phyloP scores from a whole-genome alignment of 805 yeast genomes.

The Candida sithepensis region DNA sequence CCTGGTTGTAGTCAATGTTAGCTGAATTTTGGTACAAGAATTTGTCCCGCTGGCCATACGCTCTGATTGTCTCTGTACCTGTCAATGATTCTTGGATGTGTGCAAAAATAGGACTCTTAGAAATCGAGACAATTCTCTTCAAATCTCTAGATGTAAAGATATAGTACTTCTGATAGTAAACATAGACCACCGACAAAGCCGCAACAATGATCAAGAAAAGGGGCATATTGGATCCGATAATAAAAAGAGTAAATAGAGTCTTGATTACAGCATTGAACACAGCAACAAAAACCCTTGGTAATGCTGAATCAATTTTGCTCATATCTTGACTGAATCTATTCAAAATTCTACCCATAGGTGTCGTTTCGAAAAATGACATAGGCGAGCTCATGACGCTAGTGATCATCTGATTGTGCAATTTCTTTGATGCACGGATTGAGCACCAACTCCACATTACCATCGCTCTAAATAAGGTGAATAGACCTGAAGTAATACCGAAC shows the following conservation, averaged over 20 bases:
- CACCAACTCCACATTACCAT: constrained; percentile 46
- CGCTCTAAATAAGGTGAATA: constrained; percentile 43
- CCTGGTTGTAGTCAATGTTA: constrained; percentile 46
- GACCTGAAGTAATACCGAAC: constrained; percentile 51
- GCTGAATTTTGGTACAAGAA: constrained; percentile 54
- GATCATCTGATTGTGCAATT: constrained; percentile 57
- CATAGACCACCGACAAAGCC: constrained; percentile 51
- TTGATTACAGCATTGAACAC: constrained; percentile 43
- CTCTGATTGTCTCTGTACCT: constrained; percentile 77
- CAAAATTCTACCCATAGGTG: constrained; percentile 64
- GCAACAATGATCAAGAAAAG: constrained; percentile 45
- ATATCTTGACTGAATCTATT: constrained; percentile 66
- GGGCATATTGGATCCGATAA: constrained; percentile 56
- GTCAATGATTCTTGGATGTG: constrained; percentile 77
- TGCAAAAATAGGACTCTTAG: constrained; percentile 76
- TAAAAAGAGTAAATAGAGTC: constrained; percentile 45
- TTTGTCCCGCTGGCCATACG: constrained; percentile 63
- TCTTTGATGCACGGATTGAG: constrained; percentile 53
- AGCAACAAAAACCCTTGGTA: constrained; percentile 51
- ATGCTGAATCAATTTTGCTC: constrained; percentile 48
- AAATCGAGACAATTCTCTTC: constrained; percentile 64
- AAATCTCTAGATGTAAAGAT: constrained; percentile 71
- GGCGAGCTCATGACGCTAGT: constrained; percentile 52
- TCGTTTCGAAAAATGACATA: constrained; percentile 65
- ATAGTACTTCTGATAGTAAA: constrained; percentile 69